Evolutionary conservation across 352 stramenopile genomes (phyloP), one percentile per base, ranked within the genome.

Genomic region (Pilasporangium apinafurcum): DNA sequence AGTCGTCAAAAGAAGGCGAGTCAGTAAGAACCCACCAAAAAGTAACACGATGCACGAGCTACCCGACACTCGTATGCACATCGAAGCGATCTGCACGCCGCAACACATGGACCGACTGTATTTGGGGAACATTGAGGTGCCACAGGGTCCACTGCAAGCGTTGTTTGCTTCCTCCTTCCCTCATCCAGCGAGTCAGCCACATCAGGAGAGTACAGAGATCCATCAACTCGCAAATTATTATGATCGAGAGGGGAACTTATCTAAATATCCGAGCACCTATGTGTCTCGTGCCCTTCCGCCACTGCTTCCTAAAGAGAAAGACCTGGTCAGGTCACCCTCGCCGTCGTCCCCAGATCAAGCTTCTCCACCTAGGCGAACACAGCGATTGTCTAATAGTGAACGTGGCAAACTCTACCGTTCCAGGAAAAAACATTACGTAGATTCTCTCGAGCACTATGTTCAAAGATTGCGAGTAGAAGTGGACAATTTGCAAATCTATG

Each of bases 381-480:
- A 48, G 4, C 44, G 46, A 35, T 62, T 66, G 57, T 62, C 57
- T 26, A 66, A 68, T 32, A 68, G 58, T 31, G 58, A 68, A 27
- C 58, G 58, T 3, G 53, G 59, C 21, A 68, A 68, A 25, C 39
- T 62, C 5, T 68, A 68, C 22, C 59, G 59, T 12, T 61, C 50
- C 18, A 44, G 55, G n/a, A 46, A 56, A 25, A 65, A 65, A 43
- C 47, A 52, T 25, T 69, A 69, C 47, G 51, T 65, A 8, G 50
- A 65, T 21, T 46, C 31, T 3, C 36, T 69, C 9, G 55, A 69
- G 29, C 29, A 53, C 6, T 27, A 65, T 18, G 45, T 63, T 33
- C 16, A 35, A 40, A 50, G 45, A 13, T 42, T 67, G 27, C 36
- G 44, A 8, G 26, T 60, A 10, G 52, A 66, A 21, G 53, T 70